phyloP scores from a whole-genome alignment of 768 basidiomycete species.

The Chiua virens region DNA sequence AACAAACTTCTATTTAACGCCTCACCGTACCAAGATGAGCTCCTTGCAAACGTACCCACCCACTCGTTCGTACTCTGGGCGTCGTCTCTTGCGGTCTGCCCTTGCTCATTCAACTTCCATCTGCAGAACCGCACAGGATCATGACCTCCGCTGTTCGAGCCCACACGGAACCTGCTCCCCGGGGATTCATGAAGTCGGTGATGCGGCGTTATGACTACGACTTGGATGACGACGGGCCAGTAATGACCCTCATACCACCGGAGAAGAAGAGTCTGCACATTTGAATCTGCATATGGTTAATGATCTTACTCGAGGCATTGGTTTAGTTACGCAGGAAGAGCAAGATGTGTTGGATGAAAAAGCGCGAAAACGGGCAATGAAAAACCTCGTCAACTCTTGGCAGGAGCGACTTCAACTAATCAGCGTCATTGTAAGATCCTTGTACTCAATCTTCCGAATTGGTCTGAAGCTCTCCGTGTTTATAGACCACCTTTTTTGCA shows the following conservation, averaged over 20 bases:
- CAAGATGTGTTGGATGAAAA: conserved; percentile 50
- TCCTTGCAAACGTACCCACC: conserved; percentile 7
- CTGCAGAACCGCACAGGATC: conserved; percentile 11
- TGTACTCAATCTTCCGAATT: too few relatives aligned
- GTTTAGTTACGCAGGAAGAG: conserved; percentile 45
- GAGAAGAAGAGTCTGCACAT: conserved; percentile 20
- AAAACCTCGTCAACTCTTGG: conserved; percentile 58
- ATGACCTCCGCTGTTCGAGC: conserved; percentile 12
- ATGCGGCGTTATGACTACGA: conserved; percentile 8
- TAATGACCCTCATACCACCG: neutral
- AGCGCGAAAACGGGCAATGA: conserved; percentile 44
- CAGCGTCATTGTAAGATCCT: conserved; percentile 50
- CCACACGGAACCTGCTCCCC: conserved; percentile 15
- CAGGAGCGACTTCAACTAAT: conserved; percentile 62
- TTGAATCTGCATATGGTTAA: neutral
- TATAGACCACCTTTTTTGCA: conserved; percentile 62
- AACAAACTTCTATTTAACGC: neutral
- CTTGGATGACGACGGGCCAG: conserved; percentile 14
- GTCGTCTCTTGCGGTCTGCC: neutral
- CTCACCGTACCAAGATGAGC: conserved; percentile 6
- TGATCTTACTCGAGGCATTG: neutral
- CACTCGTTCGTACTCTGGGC: conserved; percentile 3
- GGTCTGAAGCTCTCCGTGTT: neutral
- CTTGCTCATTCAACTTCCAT: neutral
- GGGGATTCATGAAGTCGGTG: conserved; percentile 25